Evolutionary conservation across 345 rosid genomes (phyloP).

Genomic region (Salix purpurea): DNA sequence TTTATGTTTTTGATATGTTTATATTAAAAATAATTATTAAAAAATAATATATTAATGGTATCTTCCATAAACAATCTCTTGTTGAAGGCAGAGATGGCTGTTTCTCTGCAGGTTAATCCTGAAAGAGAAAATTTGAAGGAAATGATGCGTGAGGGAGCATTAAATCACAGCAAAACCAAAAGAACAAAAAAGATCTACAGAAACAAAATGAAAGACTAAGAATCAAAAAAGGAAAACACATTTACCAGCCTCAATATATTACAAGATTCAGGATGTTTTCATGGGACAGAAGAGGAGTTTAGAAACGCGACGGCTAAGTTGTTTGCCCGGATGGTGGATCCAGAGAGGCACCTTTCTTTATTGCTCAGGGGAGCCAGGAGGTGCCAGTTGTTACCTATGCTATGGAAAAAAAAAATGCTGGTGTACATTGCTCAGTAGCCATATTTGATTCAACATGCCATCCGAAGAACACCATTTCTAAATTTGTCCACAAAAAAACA

Average conservation of each 20-base stretch:
- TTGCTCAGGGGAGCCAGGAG: no score
- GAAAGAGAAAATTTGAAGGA: slow-evolving; percentile 7
- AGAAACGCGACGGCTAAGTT: slow-evolving; percentile 77
- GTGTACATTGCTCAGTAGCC: neutral
- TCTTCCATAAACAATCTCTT: slow-evolving; percentile 32
- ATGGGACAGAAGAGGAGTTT: slow-evolving; percentile 73
- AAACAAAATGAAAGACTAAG: neutral
- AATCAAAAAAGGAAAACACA: neutral
- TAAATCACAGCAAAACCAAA: neutral
- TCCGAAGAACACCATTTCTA: neutral
- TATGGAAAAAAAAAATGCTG: no score
- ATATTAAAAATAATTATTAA: no score
- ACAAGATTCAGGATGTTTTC: no score
- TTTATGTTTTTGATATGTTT: no score
- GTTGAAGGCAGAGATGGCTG: slow-evolving; percentile 18
- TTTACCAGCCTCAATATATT: slow-evolving; percentile 34
- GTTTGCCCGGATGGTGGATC: slow-evolving; percentile 33
- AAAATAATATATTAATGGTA: neutral
- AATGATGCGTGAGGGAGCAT: neutral
- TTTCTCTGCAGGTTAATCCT: slow-evolving; percentile 38
- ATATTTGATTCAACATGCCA: slow-evolving; percentile 1
- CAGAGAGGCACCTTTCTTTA: no score
- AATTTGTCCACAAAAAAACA: neutral
- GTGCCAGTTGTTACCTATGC: no score
- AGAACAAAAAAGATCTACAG: neutral